Percentiles rank a stretch among this genome's conserved stretches.
Evolutionary conservation across 192 early-diverging fungal genomes (phyloP).

Genomic region (Rhizophagus clarus): DNA sequence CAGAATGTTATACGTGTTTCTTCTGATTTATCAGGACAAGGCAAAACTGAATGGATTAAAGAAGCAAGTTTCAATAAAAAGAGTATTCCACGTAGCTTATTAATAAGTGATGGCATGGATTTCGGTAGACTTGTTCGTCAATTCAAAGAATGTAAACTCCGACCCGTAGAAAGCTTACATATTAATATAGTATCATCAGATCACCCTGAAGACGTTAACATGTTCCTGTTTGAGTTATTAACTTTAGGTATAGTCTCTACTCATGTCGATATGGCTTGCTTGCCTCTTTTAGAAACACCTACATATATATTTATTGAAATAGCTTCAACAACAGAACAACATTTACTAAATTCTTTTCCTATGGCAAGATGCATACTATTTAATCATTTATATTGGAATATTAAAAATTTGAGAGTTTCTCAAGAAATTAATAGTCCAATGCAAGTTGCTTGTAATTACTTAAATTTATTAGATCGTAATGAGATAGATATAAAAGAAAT

Average conservation of each 20-base stretch:
- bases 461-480: background rate
- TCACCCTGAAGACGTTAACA: conserved; percentile 9
- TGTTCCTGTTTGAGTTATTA: background rate
- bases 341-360: conserved; percentile 25
- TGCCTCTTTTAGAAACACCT: background rate
- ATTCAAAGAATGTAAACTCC: conserved; percentile 21
- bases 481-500: conserved; percentile 16
- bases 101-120: conserved; percentile 26
- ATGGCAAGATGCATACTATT: background rate
- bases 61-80: background rate
- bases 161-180: background rate
- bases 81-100: background rate
- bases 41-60: conserved; percentile 33
- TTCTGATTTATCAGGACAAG: conserved; percentile 21
- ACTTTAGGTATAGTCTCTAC: background rate
- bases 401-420: conserved; percentile 17
- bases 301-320: conserved; percentile 30
- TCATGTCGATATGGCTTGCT: background rate
- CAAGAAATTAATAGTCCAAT: conserved; percentile 23
- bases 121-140: conserved; percentile 1
- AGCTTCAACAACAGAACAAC: conserved; percentile 21
- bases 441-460: conserved; percentile 20
- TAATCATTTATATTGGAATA: conserved; percentile 17
- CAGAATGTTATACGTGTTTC: conserved; percentile 20
- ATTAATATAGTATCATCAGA: background rate